These are phyloP conservation scores for Papiliotrema nemorosa DNA, from an alignment of 1,284 basidiomycete species.

Conservation along the genomic window DNA sequence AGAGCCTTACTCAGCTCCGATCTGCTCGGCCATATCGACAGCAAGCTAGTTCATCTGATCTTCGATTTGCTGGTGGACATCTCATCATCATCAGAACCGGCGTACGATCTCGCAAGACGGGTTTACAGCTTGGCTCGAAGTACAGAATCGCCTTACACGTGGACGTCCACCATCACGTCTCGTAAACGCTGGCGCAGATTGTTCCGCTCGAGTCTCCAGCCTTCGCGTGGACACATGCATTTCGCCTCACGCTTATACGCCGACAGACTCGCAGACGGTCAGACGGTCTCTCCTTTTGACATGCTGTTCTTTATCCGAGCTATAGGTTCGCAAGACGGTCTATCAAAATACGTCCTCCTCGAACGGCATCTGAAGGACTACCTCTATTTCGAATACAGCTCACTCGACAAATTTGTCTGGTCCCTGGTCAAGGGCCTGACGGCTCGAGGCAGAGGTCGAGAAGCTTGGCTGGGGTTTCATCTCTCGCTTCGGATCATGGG, in stretches of 20 bases:
- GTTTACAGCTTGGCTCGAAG: conserved; percentile 1
- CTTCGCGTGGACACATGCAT: conserved; percentile 17
- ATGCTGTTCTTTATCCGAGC: conserved; percentile 26
- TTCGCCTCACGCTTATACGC: conserved; percentile 41
- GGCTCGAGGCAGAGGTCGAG: conserved; percentile 10
- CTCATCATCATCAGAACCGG: not conserved
- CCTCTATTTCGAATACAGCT: conserved; percentile 18
- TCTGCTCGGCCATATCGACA: not conserved
- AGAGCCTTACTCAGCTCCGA: not conserved
- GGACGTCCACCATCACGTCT: not conserved
- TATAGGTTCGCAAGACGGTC: conserved; percentile 14
- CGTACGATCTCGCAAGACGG: not conserved
- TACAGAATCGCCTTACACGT: not conserved
- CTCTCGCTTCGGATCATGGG: conserved; percentile 19
- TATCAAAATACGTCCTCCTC: conserved; percentile 31
- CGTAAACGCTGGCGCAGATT: conserved; percentile 18
- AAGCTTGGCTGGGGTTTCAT: conserved; percentile 27
- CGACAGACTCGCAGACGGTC: conserved; percentile 33
- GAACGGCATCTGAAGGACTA: conserved; percentile 43
- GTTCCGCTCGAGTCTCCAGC: conserved; percentile 15
- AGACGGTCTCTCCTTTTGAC: conserved; percentile 12
- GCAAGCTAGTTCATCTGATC: not conserved
- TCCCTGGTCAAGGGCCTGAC: conserved; percentile 29
- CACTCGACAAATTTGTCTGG: conserved; percentile 12
- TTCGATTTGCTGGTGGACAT: not conserved